phyloP scores from a whole-genome alignment of 352 stramenopile genomes.

The Globisporangium lucens region DNA sequence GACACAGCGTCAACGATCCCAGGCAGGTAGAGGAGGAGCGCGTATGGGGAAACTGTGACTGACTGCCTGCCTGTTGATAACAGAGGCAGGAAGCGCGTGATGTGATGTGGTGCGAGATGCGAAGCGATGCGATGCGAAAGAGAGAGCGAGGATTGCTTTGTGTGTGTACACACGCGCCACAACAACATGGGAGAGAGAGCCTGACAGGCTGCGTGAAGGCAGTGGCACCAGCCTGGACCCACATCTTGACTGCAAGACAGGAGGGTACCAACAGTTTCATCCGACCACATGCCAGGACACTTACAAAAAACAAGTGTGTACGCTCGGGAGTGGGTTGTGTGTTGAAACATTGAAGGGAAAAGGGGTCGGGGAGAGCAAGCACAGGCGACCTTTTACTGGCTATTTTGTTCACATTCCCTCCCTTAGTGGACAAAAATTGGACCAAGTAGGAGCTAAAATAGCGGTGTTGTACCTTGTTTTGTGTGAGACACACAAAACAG shows the following conservation, averaged over 20 bases:
- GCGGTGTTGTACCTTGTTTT: background rate
- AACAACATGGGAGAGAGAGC: background rate
- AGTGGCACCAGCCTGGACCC: background rate
- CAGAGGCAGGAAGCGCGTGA: too few relatives aligned
- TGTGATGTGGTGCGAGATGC: too few relatives aligned
- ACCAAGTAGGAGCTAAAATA: background rate
- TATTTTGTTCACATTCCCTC: background rate
- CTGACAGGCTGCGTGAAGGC: background rate
- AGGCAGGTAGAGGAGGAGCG: background rate
- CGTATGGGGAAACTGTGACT: background rate
- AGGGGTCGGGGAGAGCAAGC: background rate
- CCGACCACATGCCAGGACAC: too few relatives aligned
- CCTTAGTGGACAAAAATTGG: background rate
- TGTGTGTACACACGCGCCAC: background rate
- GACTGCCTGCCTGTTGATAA: background rate
- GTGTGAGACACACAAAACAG: background rate
- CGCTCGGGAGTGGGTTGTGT: background rate
- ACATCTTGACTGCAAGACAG: constrained; percentile 4
- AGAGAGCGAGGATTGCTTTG: background rate
- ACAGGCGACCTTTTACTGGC: background rate
- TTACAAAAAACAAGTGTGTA: background rate
- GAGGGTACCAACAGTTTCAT: background rate
- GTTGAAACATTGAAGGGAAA: background rate
- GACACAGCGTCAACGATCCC: background rate
- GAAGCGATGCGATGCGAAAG: too few relatives aligned